Base-by-base conservation (phyloP, 768 basidiomycete species). In the Boletellus ananas region DNA sequence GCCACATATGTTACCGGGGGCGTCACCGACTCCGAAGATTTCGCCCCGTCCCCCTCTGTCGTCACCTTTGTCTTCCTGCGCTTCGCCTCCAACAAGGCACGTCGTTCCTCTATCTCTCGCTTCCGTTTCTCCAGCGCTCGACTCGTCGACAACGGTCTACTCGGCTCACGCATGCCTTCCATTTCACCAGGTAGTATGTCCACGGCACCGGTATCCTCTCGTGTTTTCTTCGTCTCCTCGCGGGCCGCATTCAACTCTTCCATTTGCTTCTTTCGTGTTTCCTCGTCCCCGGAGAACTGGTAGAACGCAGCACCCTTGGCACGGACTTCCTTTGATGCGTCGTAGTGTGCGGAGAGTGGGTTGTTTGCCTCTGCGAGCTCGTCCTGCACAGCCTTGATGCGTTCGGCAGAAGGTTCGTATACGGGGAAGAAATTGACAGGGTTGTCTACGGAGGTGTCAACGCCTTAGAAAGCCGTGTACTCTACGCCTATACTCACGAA, bases 301-400 rank as follows among this genome's bases (percentile, higher is more conserved):
- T 95, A 96, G 70, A 88, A 91, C 1, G 82, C 94, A 1, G 95
- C 94, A 38, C 90, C 96, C 66, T 85, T 87, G 12, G 87, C 81
- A 14, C 96, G 88, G 17, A 88, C 84, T 69, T 99, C 95, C 44
- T 70, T 72, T 1, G 80, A 76, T 0, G 90, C 80, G 63, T 97
- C 90, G 64, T 91, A 99, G 66, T 96, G 92, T 3, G 76, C 68
- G 11, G 79, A 74, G 7, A 90, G 75, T 0, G 87, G 88, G 40
- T 85, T 87, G 55, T 85, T 79, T 9, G 46, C 71, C 55, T 94
- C 90, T 2, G 84, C 78, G 35, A 80, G 72, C 14, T 81, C 79
- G 49, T 83, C 83, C 49, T 79, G 80, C 47, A 94, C 85, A 49
- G 85, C 83, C 4, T 86, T 84, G 40, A 88, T 69, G 8, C 85